Evolutionary conservation across 129 eudicot genomes (phyloP).

Genomic region (Centella asiatica): DNA sequence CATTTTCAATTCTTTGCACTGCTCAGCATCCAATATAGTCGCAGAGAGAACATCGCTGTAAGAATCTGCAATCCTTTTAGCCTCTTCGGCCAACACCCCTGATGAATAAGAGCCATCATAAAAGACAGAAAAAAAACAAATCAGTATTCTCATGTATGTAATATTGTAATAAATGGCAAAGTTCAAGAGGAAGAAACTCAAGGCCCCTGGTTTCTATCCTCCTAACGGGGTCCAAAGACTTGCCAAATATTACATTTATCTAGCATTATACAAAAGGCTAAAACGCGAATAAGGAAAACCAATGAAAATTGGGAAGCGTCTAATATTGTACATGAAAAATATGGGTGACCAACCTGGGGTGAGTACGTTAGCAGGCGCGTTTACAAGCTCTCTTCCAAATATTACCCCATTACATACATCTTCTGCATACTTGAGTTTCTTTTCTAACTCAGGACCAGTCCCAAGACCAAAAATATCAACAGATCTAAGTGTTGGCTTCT

Average conservation of each 20-base stretch:
- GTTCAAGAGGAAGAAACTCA: no score
- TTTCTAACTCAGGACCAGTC: conserved; percentile 75
- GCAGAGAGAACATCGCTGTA: conserved; percentile 73
- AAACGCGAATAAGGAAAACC: no score
- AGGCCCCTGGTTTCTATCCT: no score
- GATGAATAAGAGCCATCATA: conserved; percentile 17
- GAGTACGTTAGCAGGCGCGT: conserved; percentile 95
- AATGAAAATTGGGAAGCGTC: no score
- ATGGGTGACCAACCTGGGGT: conserved; percentile 73
- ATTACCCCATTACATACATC: conserved; percentile 71
- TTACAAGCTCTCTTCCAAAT: conserved; percentile 87
- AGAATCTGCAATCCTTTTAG: conserved; percentile 58
- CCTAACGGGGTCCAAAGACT: no score
- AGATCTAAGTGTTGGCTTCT: conserved; percentile 55
- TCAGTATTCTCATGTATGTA: neutral
- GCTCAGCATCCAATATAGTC: conserved; percentile 59
- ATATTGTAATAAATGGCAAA: no score
- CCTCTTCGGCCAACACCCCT: conserved; percentile 86
- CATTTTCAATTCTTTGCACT: conserved; percentile 93
- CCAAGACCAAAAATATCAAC: conserved; percentile 91
- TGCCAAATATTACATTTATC: no score
- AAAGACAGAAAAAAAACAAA: neutral
- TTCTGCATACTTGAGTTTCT: conserved; percentile 66
- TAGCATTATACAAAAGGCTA: no score
- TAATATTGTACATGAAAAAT: no score